Evolutionary conservation across 2,329 filamentous ascomycete genomes (phyloP), one percentile per base, ranked within the genome.

Genomic region (Stagonosporopsis vannaccii): DNA sequence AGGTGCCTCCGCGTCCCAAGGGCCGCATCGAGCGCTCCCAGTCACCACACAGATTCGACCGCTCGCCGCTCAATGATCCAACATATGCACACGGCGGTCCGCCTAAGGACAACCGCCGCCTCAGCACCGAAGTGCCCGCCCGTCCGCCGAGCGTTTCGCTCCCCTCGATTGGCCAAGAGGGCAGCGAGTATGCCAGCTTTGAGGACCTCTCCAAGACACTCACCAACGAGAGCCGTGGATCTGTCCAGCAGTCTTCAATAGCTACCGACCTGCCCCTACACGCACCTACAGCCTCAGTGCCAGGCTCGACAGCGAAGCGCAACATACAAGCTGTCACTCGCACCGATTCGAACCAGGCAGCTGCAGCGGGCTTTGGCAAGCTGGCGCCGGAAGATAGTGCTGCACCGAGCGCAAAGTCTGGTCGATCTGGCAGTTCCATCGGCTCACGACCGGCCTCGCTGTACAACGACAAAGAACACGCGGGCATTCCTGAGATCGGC

Each of bases 401-500:
- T 25, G 54, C 60, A 1, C 57, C 63, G 19, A 51, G 46, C 36
- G 44, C 58, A 22, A 72, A 68, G 48, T 67, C 64, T 23, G 67
- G 51, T 22, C 68, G 63, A 44, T 75, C 74, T n/a, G 67, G 65
- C 15, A 75, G 74, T 28, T 76, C 74, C 12, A 51, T 65, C 44
- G 69, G 72, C 35, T 71, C 81, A 41, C 84, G 84, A 51, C 85
- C 85, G 7, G 77, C 76, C 40, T 87, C 86, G 12, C 72, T 84
- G 25, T 80, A 88, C 61, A 77, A 77, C 43, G 75, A 77, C 36
- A 89, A 73, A 12, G 90, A 94, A 41, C 90, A 95, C 62, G 88
- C 92, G 51, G 94, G 93, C 20, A 97, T 97, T 67, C 93, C 93
- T 2, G 91, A 96, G 72, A 95, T 97, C 65, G 94, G 94, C 43